These are phyloP conservation scores for Beta macrorhiza DNA, from an alignment of 179 eudicot genomes.

Conservation along the genomic window DNA sequence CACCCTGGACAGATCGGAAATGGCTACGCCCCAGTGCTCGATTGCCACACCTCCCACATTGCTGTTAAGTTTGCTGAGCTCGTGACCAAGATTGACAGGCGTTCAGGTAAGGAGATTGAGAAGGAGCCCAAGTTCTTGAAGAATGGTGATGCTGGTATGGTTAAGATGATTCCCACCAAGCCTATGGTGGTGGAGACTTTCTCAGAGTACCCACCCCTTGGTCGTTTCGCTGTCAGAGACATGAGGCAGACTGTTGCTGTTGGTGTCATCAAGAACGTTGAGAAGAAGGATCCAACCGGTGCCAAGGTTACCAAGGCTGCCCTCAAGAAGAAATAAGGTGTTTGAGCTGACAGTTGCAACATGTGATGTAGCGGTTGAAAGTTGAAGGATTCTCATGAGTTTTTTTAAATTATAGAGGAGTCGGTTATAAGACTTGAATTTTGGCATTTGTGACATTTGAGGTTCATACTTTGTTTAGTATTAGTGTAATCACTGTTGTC, in stretches of 20 bases:
- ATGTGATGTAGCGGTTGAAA: not conserved
- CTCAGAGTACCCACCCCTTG: constrained; percentile 25
- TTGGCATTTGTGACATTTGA: not conserved
- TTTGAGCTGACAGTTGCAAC: not conserved
- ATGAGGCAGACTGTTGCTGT: constrained; percentile 28
- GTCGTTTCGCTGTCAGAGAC: constrained; percentile 25
- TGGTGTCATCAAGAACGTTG: constrained; percentile 24
- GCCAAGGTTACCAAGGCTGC: constrained; percentile 29
- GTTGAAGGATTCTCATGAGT: not conserved
- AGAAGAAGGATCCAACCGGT: constrained; percentile 26
- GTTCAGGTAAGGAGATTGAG: constrained; percentile 26
- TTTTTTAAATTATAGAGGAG: not conserved
- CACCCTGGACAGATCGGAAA: constrained; percentile 24
- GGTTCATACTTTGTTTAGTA: not conserved
- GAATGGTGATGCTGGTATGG: constrained; percentile 25
- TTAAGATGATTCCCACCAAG: constrained; percentile 29
- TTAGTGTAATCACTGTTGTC: not conserved
- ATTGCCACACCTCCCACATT: constrained; percentile 28
- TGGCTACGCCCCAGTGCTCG: constrained; percentile 21
- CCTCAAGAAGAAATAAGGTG: constrained; percentile 18
- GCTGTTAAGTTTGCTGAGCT: constrained; percentile 26
- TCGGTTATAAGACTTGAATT: not conserved
- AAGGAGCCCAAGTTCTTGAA: constrained; percentile 30
- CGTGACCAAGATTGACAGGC: constrained; percentile 25
- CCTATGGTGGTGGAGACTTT: constrained; percentile 30